These are phyloP conservation scores for Zygoascus meyerae DNA, from an alignment of 1,139 yeast genomes.

Conservation along the genomic window DNA sequence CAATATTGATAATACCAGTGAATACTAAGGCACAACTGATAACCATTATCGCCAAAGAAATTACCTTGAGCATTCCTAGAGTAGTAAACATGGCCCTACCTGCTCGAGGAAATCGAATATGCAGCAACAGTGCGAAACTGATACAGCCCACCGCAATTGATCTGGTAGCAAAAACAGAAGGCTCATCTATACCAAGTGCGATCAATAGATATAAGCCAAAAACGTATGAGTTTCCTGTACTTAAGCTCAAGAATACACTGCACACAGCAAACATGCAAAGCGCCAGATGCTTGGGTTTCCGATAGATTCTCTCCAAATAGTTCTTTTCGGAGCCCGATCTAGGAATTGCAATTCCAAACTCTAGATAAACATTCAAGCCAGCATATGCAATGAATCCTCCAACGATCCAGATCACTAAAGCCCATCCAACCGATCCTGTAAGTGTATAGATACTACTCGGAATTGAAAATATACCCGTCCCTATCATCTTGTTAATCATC, in stretches of 20 bases:
- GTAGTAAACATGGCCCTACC: slow-evolving; percentile 63
- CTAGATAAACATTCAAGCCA: slow-evolving; percentile 69
- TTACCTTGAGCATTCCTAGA: slow-evolving; percentile 64
- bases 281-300: slow-evolving; percentile 58
- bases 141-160: slow-evolving; percentile 49
- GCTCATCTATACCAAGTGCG: slow-evolving; percentile 55
- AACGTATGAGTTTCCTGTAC: slow-evolving; percentile 61
- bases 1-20: slow-evolving; percentile 19
- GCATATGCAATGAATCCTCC: slow-evolving; percentile 66
- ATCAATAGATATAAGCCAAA: slow-evolving; percentile 48
- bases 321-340: slow-evolving; percentile 80
- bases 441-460: slow-evolving; percentile 62
- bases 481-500: slow-evolving; percentile 69
- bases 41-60: slow-evolving; percentile 59
- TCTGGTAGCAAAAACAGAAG: slow-evolving; percentile 23
- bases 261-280: slow-evolving; percentile 67
- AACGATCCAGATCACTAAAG: slow-evolving; percentile 64
- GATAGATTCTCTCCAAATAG: slow-evolving; percentile 62
- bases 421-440: slow-evolving; percentile 68
- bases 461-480: slow-evolving; percentile 77
- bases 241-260: slow-evolving; percentile 66
- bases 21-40: slow-evolving; percentile 55
- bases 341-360: slow-evolving; percentile 72
- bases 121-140: slow-evolving; percentile 57
- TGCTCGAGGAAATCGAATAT: slow-evolving; percentile 53